Base-by-base conservation (phyloP, 176 grass and related monocot species). In the Aegilops tauschii region DNA sequence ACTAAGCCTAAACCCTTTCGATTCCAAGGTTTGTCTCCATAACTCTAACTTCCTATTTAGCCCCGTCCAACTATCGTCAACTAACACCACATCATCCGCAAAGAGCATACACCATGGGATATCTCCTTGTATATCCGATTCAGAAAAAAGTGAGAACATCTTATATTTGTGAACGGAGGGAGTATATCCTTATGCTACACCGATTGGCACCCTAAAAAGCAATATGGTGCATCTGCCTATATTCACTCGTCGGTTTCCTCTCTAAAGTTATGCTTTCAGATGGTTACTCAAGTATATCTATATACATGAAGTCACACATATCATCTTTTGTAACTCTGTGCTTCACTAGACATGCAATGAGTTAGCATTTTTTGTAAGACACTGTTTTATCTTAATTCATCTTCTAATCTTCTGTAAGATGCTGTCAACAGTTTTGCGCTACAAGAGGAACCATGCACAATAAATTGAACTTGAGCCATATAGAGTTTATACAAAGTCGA, bases 121-220 rank as follows among this genome's bases (percentile, higher is more conserved):
- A 42, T 42, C 39, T 42, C 39, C 39, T 42, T 42, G 39, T 42
- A 42, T 42, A 10, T 42, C 39, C 39, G 39, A 10, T 42, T 42
- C 39, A 42, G 39, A 42, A 42, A 42, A 42, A 42, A 42, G 39
- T 42, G 9, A 42, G 39, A 42, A 42, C 39, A 42, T 10, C 39
- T 42, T 42, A 42, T 42, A 42, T 42, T 42, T 42, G 39, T 42
- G 9, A 42, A 42, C 39, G 39, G 39, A 42, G 39, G 39, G 39
- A 42, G 39, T 93, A 91, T 84, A 76, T 83, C 47, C 66, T 42
- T 78, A 44, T 65, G 69, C 40, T 52, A 64, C 82, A 73, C 65
- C 20, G 6, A 4, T 65, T 54, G 37, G 14, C 21, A 90, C 32
- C 27, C n/a, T 79, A 61, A 29, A 29, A 83, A 78, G 18, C 12